These are phyloP conservation scores for Quercus tomentella DNA, from an alignment of 331 rosid genomes.

Conservation along the genomic window DNA sequence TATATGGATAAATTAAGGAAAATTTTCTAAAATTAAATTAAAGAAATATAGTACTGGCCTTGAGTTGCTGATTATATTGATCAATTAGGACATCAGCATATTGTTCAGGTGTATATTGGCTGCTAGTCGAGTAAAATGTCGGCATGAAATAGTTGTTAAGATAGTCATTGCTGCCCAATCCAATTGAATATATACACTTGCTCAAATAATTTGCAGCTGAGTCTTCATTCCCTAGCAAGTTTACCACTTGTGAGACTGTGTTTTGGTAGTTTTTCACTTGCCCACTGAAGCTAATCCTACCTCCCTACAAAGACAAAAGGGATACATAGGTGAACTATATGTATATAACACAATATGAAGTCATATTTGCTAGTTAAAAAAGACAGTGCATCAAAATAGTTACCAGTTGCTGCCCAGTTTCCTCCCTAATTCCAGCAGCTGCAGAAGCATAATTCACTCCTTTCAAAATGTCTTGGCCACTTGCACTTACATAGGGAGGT, in stretches of 20 bases:
- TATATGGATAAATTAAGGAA: not conserved
- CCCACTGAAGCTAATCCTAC: conserved; percentile 74
- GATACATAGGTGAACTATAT: not conserved
- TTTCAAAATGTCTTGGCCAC: conserved; percentile 46
- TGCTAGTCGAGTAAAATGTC: conserved; percentile 47
- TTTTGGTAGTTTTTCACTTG: conserved; percentile 79
- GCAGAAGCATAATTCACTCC: conserved; percentile 78
- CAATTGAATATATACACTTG: conserved; percentile 77
- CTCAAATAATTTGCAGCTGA: conserved; percentile 56
- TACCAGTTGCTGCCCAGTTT: conserved; percentile 69
- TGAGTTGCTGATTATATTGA: conserved; percentile 58
- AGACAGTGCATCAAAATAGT: not conserved
- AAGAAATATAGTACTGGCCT: conserved; percentile 26
- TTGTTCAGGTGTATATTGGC: conserved; percentile 58
- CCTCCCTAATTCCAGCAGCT: conserved; percentile 75
- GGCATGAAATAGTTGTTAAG: conserved; percentile 98
- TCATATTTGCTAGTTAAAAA: not conserved
- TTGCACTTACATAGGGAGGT: conserved; percentile 39
- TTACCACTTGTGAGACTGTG: conserved; percentile 60
- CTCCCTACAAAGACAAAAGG: conserved; percentile 49
- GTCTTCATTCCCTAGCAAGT: conserved; percentile 50
- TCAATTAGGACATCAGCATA: conserved; percentile 68
- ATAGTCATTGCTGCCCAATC: conserved; percentile 92
- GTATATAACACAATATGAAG: not conserved
- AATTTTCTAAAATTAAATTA: not conserved